Base-by-base conservation (phyloP, 768 basidiomycete genomes). In the Rhodotorula paludigena region DNA sequence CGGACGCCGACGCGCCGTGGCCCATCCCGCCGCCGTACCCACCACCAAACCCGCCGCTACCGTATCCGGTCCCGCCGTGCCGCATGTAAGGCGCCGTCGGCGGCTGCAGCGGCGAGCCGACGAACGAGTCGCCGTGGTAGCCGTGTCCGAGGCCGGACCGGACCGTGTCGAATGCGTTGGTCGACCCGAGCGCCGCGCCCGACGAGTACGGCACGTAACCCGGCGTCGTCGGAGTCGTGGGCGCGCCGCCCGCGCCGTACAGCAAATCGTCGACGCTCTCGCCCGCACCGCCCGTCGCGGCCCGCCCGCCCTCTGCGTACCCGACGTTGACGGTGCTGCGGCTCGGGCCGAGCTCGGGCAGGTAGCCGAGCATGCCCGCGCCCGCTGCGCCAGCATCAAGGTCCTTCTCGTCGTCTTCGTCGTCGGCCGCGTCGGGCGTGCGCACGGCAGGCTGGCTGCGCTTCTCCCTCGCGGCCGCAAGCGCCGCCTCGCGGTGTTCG, bases 401-500 rank as follows among this genome's bases (percentile, higher is more conserved):
- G 35, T 38, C 54, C 60, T 36, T 51, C 59, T 33, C 35, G 25
- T n/a, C 47, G 12, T 25, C 47, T 25, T n/a, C 47, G 2, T 53
- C 48, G 39, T 5, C 30, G 49, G 45, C 44, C 28, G 41, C 42
- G 41, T 28, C 42, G 45, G 16, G 18, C 14, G 14, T 8, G 42
- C 42, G 42, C 14, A 11, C 14, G 42, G 20, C 18, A 21, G 20
- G 18, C 20, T 21, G 20, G 20, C 20, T 21, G 41, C 9, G 15
- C 1, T 20, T 32, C 20, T 33, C 32, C 14, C 42, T 48, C 5
- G 44, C 63, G 4, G 64, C 57, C 39, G 30, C 57, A 9, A 41
- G 21, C 45, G 61, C 48, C 32, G 48, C n/a, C 23, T 60, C 51
- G 21, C 64, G 60, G 39, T 94, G 90, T 9, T 85, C 86, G 57